Percentiles rank a stretch among this genome's conserved stretches.
These are phyloP conservation scores for Eucalyptus decipiens DNA, from an alignment of 345 rosid species.

Conservation along the genomic window DNA sequence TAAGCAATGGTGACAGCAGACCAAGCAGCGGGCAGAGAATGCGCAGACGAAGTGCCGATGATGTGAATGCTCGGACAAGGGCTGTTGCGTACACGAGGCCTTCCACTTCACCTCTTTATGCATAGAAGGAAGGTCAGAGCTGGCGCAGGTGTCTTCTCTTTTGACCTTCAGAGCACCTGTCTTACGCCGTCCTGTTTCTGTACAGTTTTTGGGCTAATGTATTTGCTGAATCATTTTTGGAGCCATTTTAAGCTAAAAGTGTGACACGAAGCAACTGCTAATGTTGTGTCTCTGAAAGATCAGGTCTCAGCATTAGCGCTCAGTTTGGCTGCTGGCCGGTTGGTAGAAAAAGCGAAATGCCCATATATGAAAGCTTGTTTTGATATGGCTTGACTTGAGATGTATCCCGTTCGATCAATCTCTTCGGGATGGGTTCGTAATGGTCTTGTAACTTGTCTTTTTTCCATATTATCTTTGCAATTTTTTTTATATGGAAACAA, in stretches of 20 bases:
- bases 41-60: constrained; percentile 64
- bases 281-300: not conserved
- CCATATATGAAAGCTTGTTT: not conserved
- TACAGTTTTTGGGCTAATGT: not conserved
- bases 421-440: not conserved
- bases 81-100: constrained; percentile 58
- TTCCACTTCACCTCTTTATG: constrained; percentile 54
- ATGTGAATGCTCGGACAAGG: constrained; percentile 14
- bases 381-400: not conserved
- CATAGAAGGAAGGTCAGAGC: not conserved
- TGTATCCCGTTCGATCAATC: not conserved
- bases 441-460: not conserved
- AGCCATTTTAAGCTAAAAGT: not conserved
- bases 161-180: not conserved
- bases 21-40: constrained; percentile 2
- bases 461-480: not conserved
- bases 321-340: not conserved
- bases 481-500: not conserved
- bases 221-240: not conserved
- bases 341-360: not conserved
- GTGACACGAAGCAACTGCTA: not conserved
- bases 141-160: not conserved
- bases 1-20: constrained; percentile 1
- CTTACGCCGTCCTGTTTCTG: not conserved
- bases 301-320: not conserved